phyloP scores from a whole-genome alignment of 129 eudicot genomes.

The Escallonia rubra region DNA sequence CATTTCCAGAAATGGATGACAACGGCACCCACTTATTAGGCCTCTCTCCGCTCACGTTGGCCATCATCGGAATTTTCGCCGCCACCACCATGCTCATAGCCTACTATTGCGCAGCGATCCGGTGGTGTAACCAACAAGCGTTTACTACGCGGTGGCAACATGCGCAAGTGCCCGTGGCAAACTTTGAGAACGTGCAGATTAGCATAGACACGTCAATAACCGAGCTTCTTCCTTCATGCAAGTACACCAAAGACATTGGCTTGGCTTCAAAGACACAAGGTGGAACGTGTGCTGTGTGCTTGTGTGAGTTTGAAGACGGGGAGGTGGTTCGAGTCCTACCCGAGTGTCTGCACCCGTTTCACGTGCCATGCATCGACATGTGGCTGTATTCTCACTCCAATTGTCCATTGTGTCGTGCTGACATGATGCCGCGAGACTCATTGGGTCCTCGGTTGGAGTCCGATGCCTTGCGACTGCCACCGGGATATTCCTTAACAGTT shows the following conservation, averaged over 20 bases:
- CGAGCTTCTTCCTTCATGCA: slow-evolving; percentile 17
- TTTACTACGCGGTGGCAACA: slow-evolving; percentile 4
- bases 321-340: slow-evolving; percentile 50
- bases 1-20: too few species aligned
- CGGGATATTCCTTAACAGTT: too few species aligned
- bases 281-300: slow-evolving; percentile 47
- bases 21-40: too few species aligned
- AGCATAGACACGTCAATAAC: slow-evolving; percentile 9
- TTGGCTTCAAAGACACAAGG: not conserved
- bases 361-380: slow-evolving; percentile 52
- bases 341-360: slow-evolving; percentile 52
- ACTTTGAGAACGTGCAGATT: too few species aligned
- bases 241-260: slow-evolving; percentile 30
- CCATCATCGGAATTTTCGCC: slow-evolving; percentile 48
- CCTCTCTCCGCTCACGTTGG: slow-evolving; percentile 34
- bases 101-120: slow-evolving; percentile 38
- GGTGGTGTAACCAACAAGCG: slow-evolving; percentile 18
- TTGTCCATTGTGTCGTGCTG: slow-evolving; percentile 65
- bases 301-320: slow-evolving; percentile 51
- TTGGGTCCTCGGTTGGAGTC: too few species aligned
- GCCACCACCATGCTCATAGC: slow-evolving; percentile 42
- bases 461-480: too few species aligned
- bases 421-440: slow-evolving; percentile 2
- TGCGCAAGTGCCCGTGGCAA: slow-evolving; percentile 18
- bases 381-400: slow-evolving; percentile 52